Evolutionary conservation across 2,329 filamentous ascomycete genomes (phyloP), one percentile per base, ranked within the genome.

Genomic region (Arthroderma sp.): DNA sequence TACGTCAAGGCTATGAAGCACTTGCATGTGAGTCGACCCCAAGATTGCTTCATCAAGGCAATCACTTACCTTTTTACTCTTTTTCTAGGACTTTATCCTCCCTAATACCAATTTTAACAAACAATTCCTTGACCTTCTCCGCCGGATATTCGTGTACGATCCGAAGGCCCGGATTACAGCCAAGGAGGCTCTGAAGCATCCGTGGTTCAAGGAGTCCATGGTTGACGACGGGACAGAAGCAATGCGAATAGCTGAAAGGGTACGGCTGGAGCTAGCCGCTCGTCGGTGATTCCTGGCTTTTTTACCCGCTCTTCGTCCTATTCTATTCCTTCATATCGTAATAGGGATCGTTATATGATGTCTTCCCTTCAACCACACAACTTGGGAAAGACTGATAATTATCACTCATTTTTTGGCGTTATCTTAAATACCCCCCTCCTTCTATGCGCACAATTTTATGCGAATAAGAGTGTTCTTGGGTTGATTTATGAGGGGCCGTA

Each of bases 1-100:
- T 82, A 80, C 54, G 78, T 82, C 48, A 75, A 75, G 54, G 76
- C 75, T n/a, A 82, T 82, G 78, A 81, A 80, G 62, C 70, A 69
- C 51, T 64, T 78, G 44, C 66, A 69, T 44, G 75, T 78, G 69
- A 54, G 73, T 60, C 43, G 5, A 50, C 7, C 47, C 5, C 33
- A 4, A 6, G 5, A 6, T n/a, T 9, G 27, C 29, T n/a, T 22
- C 15, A n/a, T 4, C 22, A 38, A 22, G 15, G 15, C 15, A 22
- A 22, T 22, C 29, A 4, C 30, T 30, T 33, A 29, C 5, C 51
- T 40, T 5, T 40, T 31, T 15, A 51, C 59, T 48, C 15, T n/a
- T 48, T 15, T 44, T 54, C 28, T 57, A 82, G 73, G 76, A 80
- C 51, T 79, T 77, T 53, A 80, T 82, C 47, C 76, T 77, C 4